Evolutionary conservation across 116 monocot species (phyloP), one percentile per base, ranked within the genome.

Genomic region (Trichopus zeylanicus): DNA sequence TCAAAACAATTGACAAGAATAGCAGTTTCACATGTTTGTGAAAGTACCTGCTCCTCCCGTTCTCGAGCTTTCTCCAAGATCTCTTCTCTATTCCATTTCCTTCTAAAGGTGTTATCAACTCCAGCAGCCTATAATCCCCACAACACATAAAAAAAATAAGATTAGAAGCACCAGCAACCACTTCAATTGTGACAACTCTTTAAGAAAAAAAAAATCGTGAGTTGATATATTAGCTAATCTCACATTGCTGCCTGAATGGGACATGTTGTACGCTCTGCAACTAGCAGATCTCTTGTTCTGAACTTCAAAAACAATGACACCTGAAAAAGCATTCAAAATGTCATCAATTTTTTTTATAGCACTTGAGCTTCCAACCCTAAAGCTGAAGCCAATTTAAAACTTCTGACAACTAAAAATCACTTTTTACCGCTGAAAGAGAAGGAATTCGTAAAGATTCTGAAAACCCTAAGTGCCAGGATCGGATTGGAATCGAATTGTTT

Each of bases 91-190:
- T 98, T 67, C 48, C 72, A 91, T 63, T 91, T 98, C 78, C 77
- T 87, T 62, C 91, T 82, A 55, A 67, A 85, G 27, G 97, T 98
- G 46, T 98, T 98, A 60, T 98, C 97, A 29, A 98, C 91, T 9
- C 97, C 97, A 59, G 60, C 87, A 0, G 80, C 67, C 97, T 98
- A 60, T 7, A 76, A 55, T n/a, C 23, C 39, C 31, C 16, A 27
- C 26, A 55, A 29, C 4, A 13, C 13, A n/a, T 4, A 42, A 42
- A 42, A 13, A 42, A 42, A 1, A 33, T 8, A 4, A 42, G n/a
- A n/a, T 13, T 16, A 13, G n/a, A 18, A 16, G 3, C 1, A 42
- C 3, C 16, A 42, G 13, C n/a, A 42, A 16, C 42, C 42, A 9
- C 16, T 0, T n/a, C 42, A 42, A 16, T 42, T 16, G n/a, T n/a